phyloP scores from a whole-genome alignment of 345 rosid species.

The Microcos paniculata region DNA sequence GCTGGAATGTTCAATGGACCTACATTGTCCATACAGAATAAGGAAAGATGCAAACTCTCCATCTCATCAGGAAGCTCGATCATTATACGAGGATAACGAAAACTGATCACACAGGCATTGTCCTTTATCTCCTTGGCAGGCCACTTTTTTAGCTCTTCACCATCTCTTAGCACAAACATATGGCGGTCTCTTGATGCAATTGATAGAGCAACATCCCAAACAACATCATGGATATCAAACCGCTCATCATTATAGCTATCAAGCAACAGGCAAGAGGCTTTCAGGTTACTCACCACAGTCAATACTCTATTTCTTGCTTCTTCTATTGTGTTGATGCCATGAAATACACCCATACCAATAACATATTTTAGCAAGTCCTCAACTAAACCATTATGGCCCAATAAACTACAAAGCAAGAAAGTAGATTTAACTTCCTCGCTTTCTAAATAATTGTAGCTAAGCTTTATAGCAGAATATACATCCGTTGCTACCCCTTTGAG shows the following conservation, averaged over 20 bases:
- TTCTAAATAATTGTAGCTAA: too few relatives aligned
- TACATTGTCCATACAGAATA: not conserved
- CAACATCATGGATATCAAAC: constrained; percentile 15
- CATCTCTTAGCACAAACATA: not conserved
- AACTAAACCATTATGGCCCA: not conserved
- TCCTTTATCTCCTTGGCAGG: not conserved
- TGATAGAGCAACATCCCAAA: constrained; percentile 10
- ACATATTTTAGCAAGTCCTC: not conserved
- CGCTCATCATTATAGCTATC: not conserved
- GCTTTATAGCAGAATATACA: too few relatives aligned
- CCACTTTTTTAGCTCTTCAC: not conserved
- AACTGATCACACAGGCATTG: not conserved
- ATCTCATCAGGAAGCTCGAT: not conserved
- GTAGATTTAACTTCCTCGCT: constrained; percentile 6
- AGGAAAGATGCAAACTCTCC: not conserved
- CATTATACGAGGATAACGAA: fast-evolving
- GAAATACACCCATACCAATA: constrained; percentile 19
- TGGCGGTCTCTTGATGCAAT: not conserved
- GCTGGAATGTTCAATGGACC: not conserved
- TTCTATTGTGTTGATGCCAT: not conserved
- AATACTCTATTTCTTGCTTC: too few relatives aligned
- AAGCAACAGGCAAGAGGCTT: too few relatives aligned
- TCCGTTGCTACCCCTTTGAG: too few relatives aligned
- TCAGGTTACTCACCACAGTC: too few relatives aligned
- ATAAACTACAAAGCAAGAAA: constrained; percentile 16